phyloP scores from a whole-genome alignment of 306 rosid species.

The Quillaja saponaria region DNA sequence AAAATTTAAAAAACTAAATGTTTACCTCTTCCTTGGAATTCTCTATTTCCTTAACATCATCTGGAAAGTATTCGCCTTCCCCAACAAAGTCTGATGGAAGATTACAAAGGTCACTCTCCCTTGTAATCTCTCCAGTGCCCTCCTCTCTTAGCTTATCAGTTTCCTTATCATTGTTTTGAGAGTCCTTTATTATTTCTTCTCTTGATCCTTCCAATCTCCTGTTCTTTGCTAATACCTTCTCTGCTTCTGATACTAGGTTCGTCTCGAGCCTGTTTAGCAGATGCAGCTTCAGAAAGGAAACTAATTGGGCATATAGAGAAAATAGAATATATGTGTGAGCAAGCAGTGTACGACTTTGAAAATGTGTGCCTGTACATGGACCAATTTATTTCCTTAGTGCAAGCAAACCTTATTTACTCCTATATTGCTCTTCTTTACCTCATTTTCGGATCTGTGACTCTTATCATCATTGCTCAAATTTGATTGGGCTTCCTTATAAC shows the following conservation, averaged over 20 bases:
- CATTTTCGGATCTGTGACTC: constrained; percentile 21
- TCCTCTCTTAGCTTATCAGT: constrained; percentile 22
- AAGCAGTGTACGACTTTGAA: constrained; percentile 1
- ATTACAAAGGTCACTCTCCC: constrained; percentile 16
- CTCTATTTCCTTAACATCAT: constrained; percentile 10
- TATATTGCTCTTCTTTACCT: not conserved
- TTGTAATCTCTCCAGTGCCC: constrained; percentile 14
- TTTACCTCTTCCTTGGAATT: constrained; percentile 31
- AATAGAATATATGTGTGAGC: not conserved
- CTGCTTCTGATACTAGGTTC: constrained; percentile 13
- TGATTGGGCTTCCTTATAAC: constrained; percentile 24
- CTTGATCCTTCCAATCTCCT: constrained; percentile 3
- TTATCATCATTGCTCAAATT: constrained; percentile 14
- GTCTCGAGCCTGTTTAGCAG: constrained; percentile 29
- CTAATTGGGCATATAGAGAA: not conserved
- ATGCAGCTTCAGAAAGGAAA: constrained; percentile 11
- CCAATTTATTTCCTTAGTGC: not conserved
- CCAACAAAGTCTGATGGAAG: constrained; percentile 8
- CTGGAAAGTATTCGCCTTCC: constrained; percentile 26
- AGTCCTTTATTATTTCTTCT: constrained; percentile 25
- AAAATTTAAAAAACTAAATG: too few relatives aligned
- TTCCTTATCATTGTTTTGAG: constrained; percentile 22
- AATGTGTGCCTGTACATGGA: constrained; percentile 1
- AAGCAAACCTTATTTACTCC: constrained; percentile 31
- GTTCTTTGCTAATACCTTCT: constrained; percentile 23